Evolutionary conservation across 371 early-diverging fungal genomes (phyloP).

Genomic region (Circinella minor): DNA sequence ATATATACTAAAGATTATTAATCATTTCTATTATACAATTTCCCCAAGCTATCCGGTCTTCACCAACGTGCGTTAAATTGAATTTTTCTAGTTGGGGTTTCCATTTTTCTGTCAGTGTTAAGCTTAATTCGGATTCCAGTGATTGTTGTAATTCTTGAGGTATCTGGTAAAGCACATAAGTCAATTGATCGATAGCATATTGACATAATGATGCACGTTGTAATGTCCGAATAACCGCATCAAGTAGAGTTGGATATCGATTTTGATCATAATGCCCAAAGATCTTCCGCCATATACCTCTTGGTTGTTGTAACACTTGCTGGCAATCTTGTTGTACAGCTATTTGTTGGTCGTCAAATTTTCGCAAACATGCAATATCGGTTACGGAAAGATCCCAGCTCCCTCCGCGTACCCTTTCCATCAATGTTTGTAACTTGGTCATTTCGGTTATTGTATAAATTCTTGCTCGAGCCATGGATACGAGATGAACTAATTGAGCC

Average conservation of each 20-base stretch:
- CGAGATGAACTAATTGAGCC: slow-evolving; percentile 24
- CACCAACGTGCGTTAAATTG: not conserved
- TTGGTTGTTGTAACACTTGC: not conserved
- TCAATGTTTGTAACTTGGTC: slow-evolving; percentile 10
- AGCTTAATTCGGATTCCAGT: slow-evolving; percentile 40
- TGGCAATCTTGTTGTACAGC: not conserved
- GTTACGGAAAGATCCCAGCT: slow-evolving; percentile 32
- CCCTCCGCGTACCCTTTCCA: slow-evolving; percentile 39
- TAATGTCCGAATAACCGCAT: slow-evolving; percentile 21
- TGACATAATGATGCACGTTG: slow-evolving; percentile 42
- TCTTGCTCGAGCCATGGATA: slow-evolving; percentile 23
- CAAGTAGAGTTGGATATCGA: not conserved
- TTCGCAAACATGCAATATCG: not conserved
- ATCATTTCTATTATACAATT: slow-evolving; percentile 12
- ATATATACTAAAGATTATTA: not conserved
- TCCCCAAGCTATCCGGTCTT: slow-evolving; percentile 10
- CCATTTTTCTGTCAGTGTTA: slow-evolving; percentile 24
- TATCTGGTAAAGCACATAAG: slow-evolving; percentile 38
- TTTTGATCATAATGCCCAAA: not conserved
- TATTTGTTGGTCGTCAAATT: not conserved
- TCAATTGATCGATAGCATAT: slow-evolving; percentile 46
- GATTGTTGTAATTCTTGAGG: slow-evolving; percentile 35
- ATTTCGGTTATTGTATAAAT: slow-evolving; percentile 26
- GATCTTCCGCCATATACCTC: not conserved
- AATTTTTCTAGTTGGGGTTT: not conserved